A percentile compares a stretch with the other conserved stretches of the same genome.
phyloP scores from a whole-genome alignment of 306 rosid genomes.

The Cercis canadensis region DNA sequence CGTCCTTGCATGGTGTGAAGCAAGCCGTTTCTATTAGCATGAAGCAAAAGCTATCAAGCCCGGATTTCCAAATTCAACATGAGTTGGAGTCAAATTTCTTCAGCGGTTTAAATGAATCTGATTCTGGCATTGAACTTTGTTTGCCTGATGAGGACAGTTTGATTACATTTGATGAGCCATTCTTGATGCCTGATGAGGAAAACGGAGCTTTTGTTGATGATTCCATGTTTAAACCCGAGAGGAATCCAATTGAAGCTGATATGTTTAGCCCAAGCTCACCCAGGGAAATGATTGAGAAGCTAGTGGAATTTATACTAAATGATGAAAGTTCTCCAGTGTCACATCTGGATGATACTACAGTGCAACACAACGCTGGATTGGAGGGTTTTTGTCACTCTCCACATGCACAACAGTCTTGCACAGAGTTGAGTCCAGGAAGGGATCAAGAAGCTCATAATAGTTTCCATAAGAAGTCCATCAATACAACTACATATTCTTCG shows the following conservation, averaged over 20 bases:
- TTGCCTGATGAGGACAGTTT: slow-evolving; percentile 73
- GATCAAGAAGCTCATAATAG: slow-evolving; percentile 28
- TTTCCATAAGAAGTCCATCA: slow-evolving; percentile 23
- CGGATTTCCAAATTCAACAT: slow-evolving; percentile 28
- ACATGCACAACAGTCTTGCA: slow-evolving; percentile 22
- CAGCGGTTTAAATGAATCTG: slow-evolving; percentile 36
- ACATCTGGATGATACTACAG: slow-evolving; percentile 21
- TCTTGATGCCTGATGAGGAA: slow-evolving; percentile 37
- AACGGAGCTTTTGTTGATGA: slow-evolving; percentile 35
- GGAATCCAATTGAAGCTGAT: slow-evolving; percentile 30
- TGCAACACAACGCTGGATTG: slow-evolving; percentile 28
- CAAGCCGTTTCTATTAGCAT: slow-evolving; percentile 20
- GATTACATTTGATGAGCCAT: slow-evolving; percentile 50
- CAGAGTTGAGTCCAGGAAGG: slow-evolving; percentile 25
- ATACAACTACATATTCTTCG: slow-evolving; percentile 31
- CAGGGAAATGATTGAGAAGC: slow-evolving; percentile 38
- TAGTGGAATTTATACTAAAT: slow-evolving; percentile 42
- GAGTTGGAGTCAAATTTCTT: slow-evolving; percentile 37
- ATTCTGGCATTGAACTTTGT: slow-evolving; percentile 35
- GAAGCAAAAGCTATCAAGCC: slow-evolving; percentile 28
- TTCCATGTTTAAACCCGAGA: slow-evolving; percentile 38
- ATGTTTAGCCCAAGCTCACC: slow-evolving; percentile 41
- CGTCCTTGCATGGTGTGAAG: slow-evolving; percentile 17
- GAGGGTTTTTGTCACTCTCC: slow-evolving; percentile 18
- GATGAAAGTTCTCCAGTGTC: slow-evolving; percentile 38